phyloP scores from a whole-genome alignment of 2,329 filamentous ascomycete genomes.

The Cercospora zeina region DNA sequence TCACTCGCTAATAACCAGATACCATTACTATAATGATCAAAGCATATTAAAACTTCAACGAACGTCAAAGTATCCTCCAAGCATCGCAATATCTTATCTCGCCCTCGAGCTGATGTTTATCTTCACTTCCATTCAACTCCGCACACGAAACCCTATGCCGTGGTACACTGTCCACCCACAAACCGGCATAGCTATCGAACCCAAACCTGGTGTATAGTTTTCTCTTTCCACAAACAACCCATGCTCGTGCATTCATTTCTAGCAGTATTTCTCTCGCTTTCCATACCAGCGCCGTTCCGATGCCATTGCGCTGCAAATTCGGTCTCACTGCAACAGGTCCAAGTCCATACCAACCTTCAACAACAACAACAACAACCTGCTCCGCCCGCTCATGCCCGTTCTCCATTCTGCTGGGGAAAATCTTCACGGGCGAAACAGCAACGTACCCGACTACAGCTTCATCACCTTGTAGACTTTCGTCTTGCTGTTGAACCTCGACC shows the following conservation, averaged over 20 bases:
- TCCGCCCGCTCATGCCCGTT: too few relatives aligned
- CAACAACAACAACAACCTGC: background rate
- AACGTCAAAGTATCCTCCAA: background rate
- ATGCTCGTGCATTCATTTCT: background rate
- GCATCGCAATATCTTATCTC: slow-evolving; percentile 3
- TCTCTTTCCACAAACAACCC: background rate
- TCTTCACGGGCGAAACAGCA: slow-evolving; percentile 4
- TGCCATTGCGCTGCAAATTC: background rate
- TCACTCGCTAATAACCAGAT: slow-evolving; percentile 1
- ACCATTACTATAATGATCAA: background rate
- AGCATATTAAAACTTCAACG: background rate
- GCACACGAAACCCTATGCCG: background rate
- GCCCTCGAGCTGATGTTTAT: background rate
- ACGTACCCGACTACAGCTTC: background rate
- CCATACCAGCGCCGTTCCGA: background rate
- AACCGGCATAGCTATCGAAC: background rate
- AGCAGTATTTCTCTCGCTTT: background rate
- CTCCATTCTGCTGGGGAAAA: background rate
- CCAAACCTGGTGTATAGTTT: slow-evolving; percentile 4
- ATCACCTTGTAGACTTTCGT: background rate
- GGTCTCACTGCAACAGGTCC: slow-evolving; percentile 12
- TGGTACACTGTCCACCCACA: slow-evolving; percentile 2
- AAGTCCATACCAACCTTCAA: slow-evolving; percentile 1
- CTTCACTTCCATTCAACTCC: background rate
- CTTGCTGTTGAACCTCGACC: background rate